phyloP scores from a whole-genome alignment of 2,329 filamentous ascomycete species.

The Pseudocercospora musae region DNA sequence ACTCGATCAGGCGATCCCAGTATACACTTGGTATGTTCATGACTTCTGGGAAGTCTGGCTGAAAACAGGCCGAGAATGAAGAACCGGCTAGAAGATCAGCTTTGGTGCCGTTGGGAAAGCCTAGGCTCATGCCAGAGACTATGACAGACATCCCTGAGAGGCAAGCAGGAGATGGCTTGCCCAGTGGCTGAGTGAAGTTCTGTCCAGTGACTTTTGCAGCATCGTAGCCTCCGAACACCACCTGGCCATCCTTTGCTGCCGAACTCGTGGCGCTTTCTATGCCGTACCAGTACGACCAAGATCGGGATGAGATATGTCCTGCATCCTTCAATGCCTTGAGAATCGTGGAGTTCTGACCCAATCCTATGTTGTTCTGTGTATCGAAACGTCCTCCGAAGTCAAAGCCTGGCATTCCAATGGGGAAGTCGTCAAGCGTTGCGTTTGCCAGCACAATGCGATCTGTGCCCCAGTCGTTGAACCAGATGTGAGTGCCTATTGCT shows the following conservation, averaged over 20 bases:
- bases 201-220: conserved; percentile 27
- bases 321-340: conserved; percentile 22
- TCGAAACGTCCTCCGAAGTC: conserved; percentile 11
- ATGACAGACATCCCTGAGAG: conserved; percentile 24
- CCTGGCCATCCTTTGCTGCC: conserved; percentile 26
- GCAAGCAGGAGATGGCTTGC: conserved; percentile 12
- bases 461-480: conserved; percentile 16
- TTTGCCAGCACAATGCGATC: conserved; percentile 14
- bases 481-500: conserved; percentile 13
- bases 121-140: conserved; percentile 27
- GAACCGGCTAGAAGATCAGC: conserved; percentile 7
- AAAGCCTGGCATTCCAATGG: conserved; percentile 22
- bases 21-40: conserved; percentile 15
- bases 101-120: conserved; percentile 28
- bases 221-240: conserved; percentile 34
- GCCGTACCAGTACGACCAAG: conserved; percentile 31
- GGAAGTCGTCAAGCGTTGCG: conserved; percentile 8
- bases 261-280: conserved; percentile 18
- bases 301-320: conserved; percentile 25
- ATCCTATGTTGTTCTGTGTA: conserved; percentile 22
- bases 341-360: conserved; percentile 31
- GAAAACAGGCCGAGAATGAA: conserved; percentile 15
- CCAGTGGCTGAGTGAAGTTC: conserved; percentile 23
- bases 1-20: conserved; percentile 3
- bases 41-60: conserved; percentile 16